A percentile compares a stretch with the other conserved stretches of the same genome.
phyloP scores from a whole-genome alignment of 169 alveolate genomes.

The Neospora caninum region DNA sequence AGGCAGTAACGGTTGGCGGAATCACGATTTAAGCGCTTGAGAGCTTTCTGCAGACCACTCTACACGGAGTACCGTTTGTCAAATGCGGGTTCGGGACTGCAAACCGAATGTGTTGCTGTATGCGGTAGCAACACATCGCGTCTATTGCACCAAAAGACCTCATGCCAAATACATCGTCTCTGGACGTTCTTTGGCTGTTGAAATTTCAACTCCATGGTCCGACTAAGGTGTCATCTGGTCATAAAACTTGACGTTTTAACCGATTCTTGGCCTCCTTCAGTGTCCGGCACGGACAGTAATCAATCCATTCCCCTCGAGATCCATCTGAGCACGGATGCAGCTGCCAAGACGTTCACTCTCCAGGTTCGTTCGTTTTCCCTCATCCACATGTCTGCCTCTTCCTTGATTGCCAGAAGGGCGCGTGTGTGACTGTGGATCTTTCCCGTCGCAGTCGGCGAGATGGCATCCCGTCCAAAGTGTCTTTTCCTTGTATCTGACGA shows the following conservation, averaged over 20 bases:
- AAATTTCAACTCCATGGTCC: no score
- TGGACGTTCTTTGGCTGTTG: no score
- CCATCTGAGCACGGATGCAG: conserved; percentile 32
- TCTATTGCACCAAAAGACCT: no score
- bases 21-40: neutral
- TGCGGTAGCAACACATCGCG: no score
- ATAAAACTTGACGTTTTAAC: no score
- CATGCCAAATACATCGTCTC: no score
- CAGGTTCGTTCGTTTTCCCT: conserved; percentile 46
- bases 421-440: conserved; percentile 83
- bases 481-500: no score
- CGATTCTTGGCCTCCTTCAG: neutral
- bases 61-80: neutral
- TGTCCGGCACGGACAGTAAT: neutral
- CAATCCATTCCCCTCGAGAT: neutral
- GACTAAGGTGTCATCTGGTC: no score
- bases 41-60: neutral
- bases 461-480: no score
- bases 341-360: conserved; percentile 55
- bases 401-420: conserved; percentile 86
- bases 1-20: no score
- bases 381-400: neutral
- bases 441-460: no score
- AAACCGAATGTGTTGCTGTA: no score
- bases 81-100: neutral